Percentiles rank a stretch among this genome's conserved stretches.
Evolutionary conservation across 805 yeast genomes (phyloP).

Genomic region (Hanseniaspora clermontiae): DNA sequence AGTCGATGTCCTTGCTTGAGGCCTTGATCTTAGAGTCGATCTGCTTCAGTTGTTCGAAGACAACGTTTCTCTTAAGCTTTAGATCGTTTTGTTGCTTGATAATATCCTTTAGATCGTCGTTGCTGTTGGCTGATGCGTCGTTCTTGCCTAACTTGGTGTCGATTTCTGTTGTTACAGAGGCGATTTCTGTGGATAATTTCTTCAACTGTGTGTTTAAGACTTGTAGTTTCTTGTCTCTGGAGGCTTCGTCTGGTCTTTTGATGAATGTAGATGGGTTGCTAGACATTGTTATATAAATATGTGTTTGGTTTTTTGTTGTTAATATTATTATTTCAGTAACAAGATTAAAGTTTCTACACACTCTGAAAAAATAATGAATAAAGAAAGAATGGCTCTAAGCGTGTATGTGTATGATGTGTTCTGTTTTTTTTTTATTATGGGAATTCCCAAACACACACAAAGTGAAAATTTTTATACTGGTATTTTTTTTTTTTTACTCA

Average conservation of each 20-base stretch:
- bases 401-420: no score
- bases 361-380: no score
- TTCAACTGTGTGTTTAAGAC: constrained; percentile 49
- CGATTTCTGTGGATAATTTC: constrained; percentile 44
- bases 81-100: constrained; percentile 37
- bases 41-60: constrained; percentile 54
- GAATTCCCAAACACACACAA: no score
- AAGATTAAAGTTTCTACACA: no score
- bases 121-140: constrained; percentile 38
- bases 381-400: no score
- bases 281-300: no score
- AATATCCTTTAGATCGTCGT: constrained; percentile 35
- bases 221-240: constrained; percentile 46
- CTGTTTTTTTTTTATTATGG: no score
- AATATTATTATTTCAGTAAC: no score
- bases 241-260: constrained; percentile 63
- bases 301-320: no score
- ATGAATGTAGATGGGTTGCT: constrained; percentile 30
- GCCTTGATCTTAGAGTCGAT: constrained; percentile 61
- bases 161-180: constrained; percentile 42
- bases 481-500: no score
- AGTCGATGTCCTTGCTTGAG: constrained; percentile 61
- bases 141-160: constrained; percentile 33
- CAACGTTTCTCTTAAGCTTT: constrained; percentile 34
- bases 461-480: no score